Base-by-base conservation (phyloP, 192 early-diverging fungal genomes). In the Umbelopsis sp. region DNA sequence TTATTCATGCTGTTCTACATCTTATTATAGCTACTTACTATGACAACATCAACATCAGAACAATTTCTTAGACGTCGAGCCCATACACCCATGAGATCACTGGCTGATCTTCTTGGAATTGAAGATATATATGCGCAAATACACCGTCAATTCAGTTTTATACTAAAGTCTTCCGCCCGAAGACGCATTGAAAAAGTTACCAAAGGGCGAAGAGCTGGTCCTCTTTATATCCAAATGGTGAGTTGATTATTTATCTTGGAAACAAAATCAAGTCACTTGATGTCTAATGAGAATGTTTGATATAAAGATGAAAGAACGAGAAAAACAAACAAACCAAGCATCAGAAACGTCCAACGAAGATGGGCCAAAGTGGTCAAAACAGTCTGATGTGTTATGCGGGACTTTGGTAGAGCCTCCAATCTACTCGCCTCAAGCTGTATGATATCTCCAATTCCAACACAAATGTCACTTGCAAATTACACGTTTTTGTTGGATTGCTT, bases 41-140 rank as follows among this genome's bases (percentile, higher is more conserved):
- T 44, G 33, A 25, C 64, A 21, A 30, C 9, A 37, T 48, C 27
- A 30, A 9, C 11, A 68, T 15, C 55, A 86, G 85, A 86, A 21
- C 86, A 83, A 69, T 85, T 82, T 46, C 74, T 87, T 64, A 71
- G 85, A 55, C 55, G 84, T 20, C 80, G 82, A 52, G 79, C 76
- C 16, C 81, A 86, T 66, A 81, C 81, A 50, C 73, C 85, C 33
- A 68, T 87, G 15, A 67, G 86, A 66, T 78, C 80, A 48, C 74
- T 87, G 47, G 72, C 74, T 20, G 85, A 87, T 49, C 68, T 87
- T 30, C 66, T 87, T 61, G 77, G 77, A 69, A 68, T 78, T 71
- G 70, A 84, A 74, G 86, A 90, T 66, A 82, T 90, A 15, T 88
- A 83, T 77, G 78, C 82, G 41, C 81, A 89, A 51, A 73, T 90